Conservation (phyloP, 148 eudicot genomes). For the Rhododendron molle region DNA sequence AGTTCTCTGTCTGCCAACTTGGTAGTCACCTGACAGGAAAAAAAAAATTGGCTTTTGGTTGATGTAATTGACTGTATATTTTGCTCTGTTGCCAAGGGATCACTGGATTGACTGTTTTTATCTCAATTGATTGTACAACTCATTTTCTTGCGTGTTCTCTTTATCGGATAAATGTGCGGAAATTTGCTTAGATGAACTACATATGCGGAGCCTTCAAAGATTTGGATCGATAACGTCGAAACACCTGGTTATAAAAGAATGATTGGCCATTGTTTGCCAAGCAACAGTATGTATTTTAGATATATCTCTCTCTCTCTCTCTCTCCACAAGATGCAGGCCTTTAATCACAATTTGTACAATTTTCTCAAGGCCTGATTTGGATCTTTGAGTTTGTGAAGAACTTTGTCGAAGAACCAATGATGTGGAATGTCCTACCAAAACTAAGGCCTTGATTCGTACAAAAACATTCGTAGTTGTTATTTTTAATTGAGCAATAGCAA, state of each 20-base stretch:
- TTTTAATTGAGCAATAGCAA: not conserved
- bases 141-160: not conserved
- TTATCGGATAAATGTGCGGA: not conserved
- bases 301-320: too few species aligned
- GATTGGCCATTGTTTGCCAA: too few species aligned
- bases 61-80: constrained; percentile 13
- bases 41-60: not conserved
- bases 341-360: too few species aligned
- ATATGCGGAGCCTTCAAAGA: not conserved
- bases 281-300: too few species aligned
- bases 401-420: too few species aligned
- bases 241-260: too few species aligned
- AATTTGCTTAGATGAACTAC: not conserved
- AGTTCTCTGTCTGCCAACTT: constrained; percentile 6
- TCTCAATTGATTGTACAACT: not conserved
- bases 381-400: too few species aligned
- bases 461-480: too few species aligned
- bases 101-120: not conserved
- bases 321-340: too few species aligned
- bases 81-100: not conserved
- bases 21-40: not conserved
- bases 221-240: not conserved
- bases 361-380: too few species aligned
- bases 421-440: too few species aligned
- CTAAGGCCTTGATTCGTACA: not conserved